Base-by-base conservation (phyloP, 2,329 filamentous ascomycete genomes). In the Cercospora citrullina region DNA sequence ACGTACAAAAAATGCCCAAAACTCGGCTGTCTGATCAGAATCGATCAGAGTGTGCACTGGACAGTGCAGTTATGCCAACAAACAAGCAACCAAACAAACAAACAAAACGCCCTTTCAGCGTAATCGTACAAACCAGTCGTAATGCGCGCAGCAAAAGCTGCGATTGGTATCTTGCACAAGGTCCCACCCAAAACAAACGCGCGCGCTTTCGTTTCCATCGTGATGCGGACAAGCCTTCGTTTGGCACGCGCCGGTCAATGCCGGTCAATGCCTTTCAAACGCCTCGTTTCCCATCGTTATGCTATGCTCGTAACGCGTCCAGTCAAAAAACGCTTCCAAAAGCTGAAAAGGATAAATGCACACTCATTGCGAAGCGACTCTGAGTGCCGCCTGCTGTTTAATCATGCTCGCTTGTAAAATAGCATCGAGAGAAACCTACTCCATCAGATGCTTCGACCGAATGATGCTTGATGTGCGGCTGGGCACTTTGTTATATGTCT, bases 381-480 rank as follows among this genome's bases (percentile, higher is more conserved):
- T 58, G 31, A 28, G 14, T 8, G 23, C 16, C 33, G 51, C 48
- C 51, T 45, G 62, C 48, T 58, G 62, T 28, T 57, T 58, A 58
- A 58, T 39, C 62, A 57, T 64, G 51, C 48, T 64, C 39, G 36
- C 55, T 36, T 60, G 39, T 59, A 68, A 36, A 63, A 67, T 31
- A 53, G 61, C 51, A 60, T 71, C 64, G 48, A 64, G 63, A 57
- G 63, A 70, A 57, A 51, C 62, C 64, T 68, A 72, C 60, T 73
- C 72, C 33, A 69, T 66, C 31, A 72, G 31, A 64, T 64, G 62
- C 62, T 57, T 58, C 14, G 48, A 42, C 23, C 62, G 62, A 39
- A 57, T 57, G 30, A 64, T 57, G 51, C 62, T 64, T 18, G 62
- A 64, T 39, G 62, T 64, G 62, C 62, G 62, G 48, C 62, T 64